phyloP scores from a whole-genome alignment of 2,329 filamentous ascomycete genomes.

The Colletotrichum sp. region DNA sequence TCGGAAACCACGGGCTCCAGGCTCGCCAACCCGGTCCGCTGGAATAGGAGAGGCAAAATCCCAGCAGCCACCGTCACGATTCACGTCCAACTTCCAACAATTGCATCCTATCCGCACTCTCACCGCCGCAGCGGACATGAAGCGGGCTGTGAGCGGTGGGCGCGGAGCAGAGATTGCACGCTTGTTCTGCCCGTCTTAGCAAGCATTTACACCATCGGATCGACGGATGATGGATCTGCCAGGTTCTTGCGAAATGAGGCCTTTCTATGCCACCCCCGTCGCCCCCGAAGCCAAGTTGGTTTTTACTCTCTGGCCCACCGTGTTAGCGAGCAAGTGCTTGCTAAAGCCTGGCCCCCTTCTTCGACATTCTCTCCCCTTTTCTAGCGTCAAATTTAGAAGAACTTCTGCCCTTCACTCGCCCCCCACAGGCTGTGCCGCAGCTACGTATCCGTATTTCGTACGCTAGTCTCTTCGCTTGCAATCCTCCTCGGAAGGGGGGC shows the following conservation, averaged over 20 bases:
- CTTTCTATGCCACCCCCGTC: background rate
- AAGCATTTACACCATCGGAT: background rate
- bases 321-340: background rate
- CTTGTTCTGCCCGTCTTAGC: background rate
- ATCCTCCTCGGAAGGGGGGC: background rate
- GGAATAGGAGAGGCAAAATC: background rate
- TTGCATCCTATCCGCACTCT: background rate
- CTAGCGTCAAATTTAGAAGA: background rate
- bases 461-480: background rate
- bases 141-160: background rate
- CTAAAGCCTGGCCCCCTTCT: background rate
- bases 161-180: background rate
- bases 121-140: background rate
- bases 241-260: constrained; percentile 2
- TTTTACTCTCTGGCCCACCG: background rate
- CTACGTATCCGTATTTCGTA: background rate
- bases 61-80: background rate
- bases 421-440: background rate
- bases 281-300: background rate
- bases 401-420: background rate
- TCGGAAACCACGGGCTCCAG: background rate
- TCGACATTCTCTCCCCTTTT: background rate
- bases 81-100: background rate
- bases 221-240: background rate
- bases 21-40: background rate